A percentile compares a stretch with the other conserved stretches of the same genome.
phyloP scores from a whole-genome alignment of 768 basidiomycete genomes.

The Lentinula sp. region DNA sequence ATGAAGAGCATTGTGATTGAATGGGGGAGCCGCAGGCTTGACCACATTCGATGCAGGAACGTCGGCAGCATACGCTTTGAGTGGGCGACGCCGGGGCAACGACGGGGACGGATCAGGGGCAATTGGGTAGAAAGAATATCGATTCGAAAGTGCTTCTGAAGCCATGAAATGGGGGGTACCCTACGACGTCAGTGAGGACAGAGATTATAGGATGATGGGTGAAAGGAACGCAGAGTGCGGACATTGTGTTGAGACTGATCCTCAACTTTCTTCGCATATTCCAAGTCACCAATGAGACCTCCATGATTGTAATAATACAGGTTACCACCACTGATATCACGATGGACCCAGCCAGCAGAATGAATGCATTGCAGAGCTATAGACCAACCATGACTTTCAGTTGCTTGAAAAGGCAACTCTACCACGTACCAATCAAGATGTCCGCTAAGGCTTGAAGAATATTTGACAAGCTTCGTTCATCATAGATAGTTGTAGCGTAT shows the following conservation, averaged over 20 bases:
- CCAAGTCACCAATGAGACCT: background rate
- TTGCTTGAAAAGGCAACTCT: no score
- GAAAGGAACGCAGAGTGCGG: background rate
- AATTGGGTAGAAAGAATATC: background rate
- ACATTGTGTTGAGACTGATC: background rate
- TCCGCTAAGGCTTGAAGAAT: background rate
- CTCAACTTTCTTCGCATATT: background rate
- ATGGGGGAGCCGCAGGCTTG: background rate
- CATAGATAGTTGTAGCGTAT: background rate
- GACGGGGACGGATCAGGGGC: no score
- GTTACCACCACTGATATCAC: background rate
- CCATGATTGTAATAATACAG: background rate
- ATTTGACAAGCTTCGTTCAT: background rate
- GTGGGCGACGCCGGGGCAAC: no score
- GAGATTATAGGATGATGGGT: rapidly evolving
- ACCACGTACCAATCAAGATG: background rate
- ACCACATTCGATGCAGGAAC: background rate
- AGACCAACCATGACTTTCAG: background rate
- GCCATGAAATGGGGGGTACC: background rate
- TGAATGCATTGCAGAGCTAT: background rate
- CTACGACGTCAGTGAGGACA: background rate
- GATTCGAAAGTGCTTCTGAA: background rate
- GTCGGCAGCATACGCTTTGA: no score
- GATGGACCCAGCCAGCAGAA: background rate
- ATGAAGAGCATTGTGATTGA: background rate